A percentile compares a stretch with the other conserved stretches of the same genome.
These are phyloP conservation scores for Carex sylvatica DNA, from an alignment of 202 grass and related monocot species.

Conservation along the genomic window DNA sequence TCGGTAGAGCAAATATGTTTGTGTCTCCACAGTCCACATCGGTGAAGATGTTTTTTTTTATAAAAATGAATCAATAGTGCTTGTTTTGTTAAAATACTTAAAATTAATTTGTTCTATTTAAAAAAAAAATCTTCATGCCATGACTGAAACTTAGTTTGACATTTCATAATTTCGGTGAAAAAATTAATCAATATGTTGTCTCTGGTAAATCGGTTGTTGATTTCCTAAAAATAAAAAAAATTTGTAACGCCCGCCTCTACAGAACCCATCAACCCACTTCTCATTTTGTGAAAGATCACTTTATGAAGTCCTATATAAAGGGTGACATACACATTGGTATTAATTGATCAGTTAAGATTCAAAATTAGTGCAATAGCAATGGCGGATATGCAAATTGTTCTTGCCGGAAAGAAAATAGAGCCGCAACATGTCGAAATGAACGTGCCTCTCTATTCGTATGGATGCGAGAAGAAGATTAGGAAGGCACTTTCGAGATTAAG, in stretches of 20 bases:
- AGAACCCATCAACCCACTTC: conserved; percentile 24
- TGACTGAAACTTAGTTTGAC: no score
- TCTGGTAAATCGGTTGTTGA: no score
- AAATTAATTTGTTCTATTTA: no score
- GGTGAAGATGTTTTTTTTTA: no score
- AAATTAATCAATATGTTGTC: no score
- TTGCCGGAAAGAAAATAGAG: conserved; percentile 58
- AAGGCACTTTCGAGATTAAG: conserved; percentile 61
- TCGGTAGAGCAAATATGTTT: no score
- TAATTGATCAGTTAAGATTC: conserved; percentile 14
- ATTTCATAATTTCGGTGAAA: no score
- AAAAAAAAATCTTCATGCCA: no score
- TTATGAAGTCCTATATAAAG: conserved; percentile 15
- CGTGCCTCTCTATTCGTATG: conserved; percentile 87
- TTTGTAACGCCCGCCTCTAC: conserved; percentile 15
- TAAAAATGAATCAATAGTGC: no score
- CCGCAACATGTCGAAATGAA: conserved; percentile 91
- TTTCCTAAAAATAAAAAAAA: no score
- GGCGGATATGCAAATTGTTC: conserved; percentile 61
- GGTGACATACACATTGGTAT: neutral
- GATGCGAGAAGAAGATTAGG: conserved; percentile 92
- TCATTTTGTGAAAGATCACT: neutral
- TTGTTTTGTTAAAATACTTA: no score
- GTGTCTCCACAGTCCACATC: no score
- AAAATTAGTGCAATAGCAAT: conserved; percentile 16